A percentile compares a stretch with the other conserved stretches of the same genome.
Evolutionary conservation across 495 filamentous ascomycete species (phyloP).

Genomic region (Podospora australis): DNA sequence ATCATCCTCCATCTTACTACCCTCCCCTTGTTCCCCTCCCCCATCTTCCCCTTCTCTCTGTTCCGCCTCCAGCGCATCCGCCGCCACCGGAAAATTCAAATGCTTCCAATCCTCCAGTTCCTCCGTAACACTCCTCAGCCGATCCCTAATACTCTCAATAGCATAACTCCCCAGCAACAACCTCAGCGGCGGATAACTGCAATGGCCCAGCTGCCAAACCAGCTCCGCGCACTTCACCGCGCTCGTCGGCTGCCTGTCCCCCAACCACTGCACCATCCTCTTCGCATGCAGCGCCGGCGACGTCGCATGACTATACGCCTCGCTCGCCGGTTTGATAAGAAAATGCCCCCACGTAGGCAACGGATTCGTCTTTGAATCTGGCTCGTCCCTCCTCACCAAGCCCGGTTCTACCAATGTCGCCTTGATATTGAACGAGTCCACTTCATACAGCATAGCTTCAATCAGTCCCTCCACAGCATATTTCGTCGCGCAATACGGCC

Average conservation of each 20-base stretch:
- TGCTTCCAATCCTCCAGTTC: slow-evolving; percentile 92
- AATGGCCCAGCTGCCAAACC: slow-evolving; percentile 94
- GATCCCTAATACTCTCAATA: slow-evolving; percentile 88
- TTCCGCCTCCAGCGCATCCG: slow-evolving; percentile 21
- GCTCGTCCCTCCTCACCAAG: slow-evolving; percentile 71
- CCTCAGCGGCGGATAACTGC: slow-evolving; percentile 78
- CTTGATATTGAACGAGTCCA: slow-evolving; percentile 85
- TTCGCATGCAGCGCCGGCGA: slow-evolving; percentile 83
- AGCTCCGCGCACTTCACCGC: slow-evolving; percentile 92
- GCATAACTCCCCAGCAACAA: slow-evolving; percentile 86
- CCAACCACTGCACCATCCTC: slow-evolving; percentile 92
- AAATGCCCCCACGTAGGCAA: slow-evolving; percentile 86
- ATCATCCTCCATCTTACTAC: background rate
- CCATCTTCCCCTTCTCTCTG: slow-evolving; percentile 10
- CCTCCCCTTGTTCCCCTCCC: slow-evolving; percentile 24
- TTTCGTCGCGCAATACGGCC: slow-evolving; percentile 93
- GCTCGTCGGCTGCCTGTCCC: slow-evolving; percentile 84
- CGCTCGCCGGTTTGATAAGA: slow-evolving; percentile 75
- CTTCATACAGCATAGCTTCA: slow-evolving; percentile 92
- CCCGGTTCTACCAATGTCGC: slow-evolving; percentile 90
- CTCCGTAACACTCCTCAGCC: slow-evolving; percentile 82
- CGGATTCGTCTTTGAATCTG: slow-evolving; percentile 43
- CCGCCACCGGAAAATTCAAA: slow-evolving; percentile 52
- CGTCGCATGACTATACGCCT: slow-evolving; percentile 68
- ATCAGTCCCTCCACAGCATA: slow-evolving; percentile 93